Evolutionary conservation across 2,329 filamentous ascomycete genomes (phyloP), one percentile per base, ranked within the genome.

Genomic region (Ceratocystis ficicola): DNA sequence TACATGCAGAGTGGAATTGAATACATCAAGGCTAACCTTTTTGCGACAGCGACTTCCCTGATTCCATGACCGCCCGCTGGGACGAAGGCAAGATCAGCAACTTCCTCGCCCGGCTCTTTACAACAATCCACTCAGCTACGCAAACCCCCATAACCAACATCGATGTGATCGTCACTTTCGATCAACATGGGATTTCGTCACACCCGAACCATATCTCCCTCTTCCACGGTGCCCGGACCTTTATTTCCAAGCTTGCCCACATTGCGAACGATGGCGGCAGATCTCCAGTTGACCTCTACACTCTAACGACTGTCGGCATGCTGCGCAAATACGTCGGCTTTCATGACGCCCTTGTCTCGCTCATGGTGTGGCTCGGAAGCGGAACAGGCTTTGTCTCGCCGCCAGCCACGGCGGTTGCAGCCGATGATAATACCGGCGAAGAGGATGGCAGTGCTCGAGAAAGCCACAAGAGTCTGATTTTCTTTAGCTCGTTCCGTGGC

Each of bases 191-290:
- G 67, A 81, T 99, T 62, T 96, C 90, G 67, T 83, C 84, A 55
- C 94, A 99, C 76, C 90, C 91, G 25, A 99, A 99, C 78, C 94
- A 99, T 77, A 88, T 89, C 69, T 91, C 91, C 5, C 83, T 97
- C 7, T 91, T 91, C 77, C 82, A 89, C 74, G 94, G 93, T 66
- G 89, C 90, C 5, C 82, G 83, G 59, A 76, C 82, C 62, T 97
- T 96, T 74, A 74, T 95, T 65, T 77, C 80, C 63, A 75, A 79
- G 6, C 80, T 96, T 63, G 83, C 87, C 75, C 81, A 81, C 62
- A 30, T 64, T 6, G 63, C 62, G 6, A 36, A 50, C 17, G 44
- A 32, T 25, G 66, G 55, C 32, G 48, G 62, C 36, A 17, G 44
- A 41, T 22, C 66, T 5, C 66, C 66, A 5, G 85, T 96, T 32